phyloP scores from a whole-genome alignment of 306 rosid genomes.

The Clitoria ternatea region DNA sequence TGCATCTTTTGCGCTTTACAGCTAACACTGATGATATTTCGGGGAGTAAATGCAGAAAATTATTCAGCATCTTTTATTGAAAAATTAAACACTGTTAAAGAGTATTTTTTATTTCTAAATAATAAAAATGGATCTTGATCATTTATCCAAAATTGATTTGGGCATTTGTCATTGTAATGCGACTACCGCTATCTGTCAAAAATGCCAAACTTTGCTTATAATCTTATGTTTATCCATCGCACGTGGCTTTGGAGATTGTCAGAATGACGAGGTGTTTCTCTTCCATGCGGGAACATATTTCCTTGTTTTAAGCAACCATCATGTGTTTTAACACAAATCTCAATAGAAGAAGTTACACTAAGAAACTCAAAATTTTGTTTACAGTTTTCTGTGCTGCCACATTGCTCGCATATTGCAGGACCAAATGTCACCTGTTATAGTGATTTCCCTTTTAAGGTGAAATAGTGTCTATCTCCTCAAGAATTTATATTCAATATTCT shows the following conservation, averaged over 20 bases:
- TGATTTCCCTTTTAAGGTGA: conserved; percentile 17
- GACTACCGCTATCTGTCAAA: too few species aligned
- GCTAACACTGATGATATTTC: too few species aligned
- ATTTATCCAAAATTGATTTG: too few species aligned
- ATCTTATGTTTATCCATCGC: neutral
- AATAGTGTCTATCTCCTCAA: conserved; percentile 17
- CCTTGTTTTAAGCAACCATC: conserved; percentile 18
- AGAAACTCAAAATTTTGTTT: neutral
- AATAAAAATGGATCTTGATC: too few species aligned
- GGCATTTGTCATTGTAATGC: too few species aligned
- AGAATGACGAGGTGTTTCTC: neutral
- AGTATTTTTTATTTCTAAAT: too few species aligned
- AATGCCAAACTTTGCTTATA: neutral
- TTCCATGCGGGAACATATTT: conserved; percentile 14
- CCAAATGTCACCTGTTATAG: neutral
- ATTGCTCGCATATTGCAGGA: neutral
- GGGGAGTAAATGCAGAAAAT: too few species aligned
- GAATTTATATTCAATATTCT: conserved; percentile 61
- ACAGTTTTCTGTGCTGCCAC: neutral
- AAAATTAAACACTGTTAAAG: too few species aligned
- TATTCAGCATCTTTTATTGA: too few species aligned
- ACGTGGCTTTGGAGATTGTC: neutral
- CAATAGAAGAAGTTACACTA: neutral
- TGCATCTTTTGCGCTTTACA: too few species aligned
- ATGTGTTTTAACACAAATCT: conserved; percentile 18